A percentile compares a stretch with the other conserved stretches of the same genome.
These are phyloP conservation scores for Aspergillus sp. DNA, from an alignment of 2,329 filamentous ascomycete genomes.

Conservation along the genomic window DNA sequence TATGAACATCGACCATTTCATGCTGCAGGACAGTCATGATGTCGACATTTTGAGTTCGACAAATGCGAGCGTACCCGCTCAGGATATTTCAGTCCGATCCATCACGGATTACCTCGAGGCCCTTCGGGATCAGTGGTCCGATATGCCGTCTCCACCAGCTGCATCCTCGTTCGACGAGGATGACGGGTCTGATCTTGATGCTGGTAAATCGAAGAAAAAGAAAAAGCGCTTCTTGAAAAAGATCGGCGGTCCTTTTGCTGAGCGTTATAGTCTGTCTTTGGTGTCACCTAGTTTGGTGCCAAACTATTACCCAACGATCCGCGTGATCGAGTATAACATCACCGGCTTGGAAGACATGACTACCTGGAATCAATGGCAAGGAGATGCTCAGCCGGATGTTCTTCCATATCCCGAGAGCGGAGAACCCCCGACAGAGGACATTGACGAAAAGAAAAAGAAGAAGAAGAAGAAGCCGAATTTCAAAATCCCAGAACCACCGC, in stretches of 20 bases:
- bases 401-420: constrained; percentile 3
- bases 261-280: constrained; percentile 73
- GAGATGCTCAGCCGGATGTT: constrained; percentile 2
- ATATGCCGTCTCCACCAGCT: constrained; percentile 53
- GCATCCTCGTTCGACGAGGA: constrained; percentile 7
- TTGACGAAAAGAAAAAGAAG: constrained; percentile 31
- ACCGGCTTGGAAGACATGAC: constrained; percentile 57
- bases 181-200: constrained; percentile 17
- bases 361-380: constrained; percentile 17
- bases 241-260: constrained; percentile 72
- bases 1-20: constrained; percentile 98
- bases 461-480: constrained; percentile 52
- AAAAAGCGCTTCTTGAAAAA: constrained; percentile 51
- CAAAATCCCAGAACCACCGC: constrained; percentile 61
- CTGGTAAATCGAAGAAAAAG: constrained; percentile 28
- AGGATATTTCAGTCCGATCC: constrained; percentile 54
- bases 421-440: constrained; percentile 4
- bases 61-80: constrained; percentile 13
- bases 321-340: constrained; percentile 93
- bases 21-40: constrained; percentile 76
- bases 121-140: constrained; percentile 67
- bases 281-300: constrained; percentile 84
- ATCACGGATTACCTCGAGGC: constrained; percentile 73
- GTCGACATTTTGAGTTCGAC: constrained; percentile 51
- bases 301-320: constrained; percentile 80